Evolutionary conservation across 176 grass and related monocot species (phyloP), one percentile per base, ranked within the genome.

Genomic region (Alloteropsis semialata): DNA sequence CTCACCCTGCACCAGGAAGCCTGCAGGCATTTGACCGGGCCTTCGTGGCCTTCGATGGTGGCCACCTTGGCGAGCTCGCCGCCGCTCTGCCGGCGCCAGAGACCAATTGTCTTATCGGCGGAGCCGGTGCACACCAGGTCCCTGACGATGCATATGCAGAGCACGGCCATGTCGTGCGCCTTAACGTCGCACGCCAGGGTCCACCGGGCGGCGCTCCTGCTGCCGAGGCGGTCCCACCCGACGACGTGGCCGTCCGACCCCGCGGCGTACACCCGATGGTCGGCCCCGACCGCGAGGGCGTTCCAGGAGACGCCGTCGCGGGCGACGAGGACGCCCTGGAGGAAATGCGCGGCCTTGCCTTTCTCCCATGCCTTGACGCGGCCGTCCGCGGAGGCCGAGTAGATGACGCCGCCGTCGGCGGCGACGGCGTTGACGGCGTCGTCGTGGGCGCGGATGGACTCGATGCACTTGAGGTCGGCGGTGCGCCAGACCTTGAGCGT

Each of bases 391-490:
- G 93, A 95, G 0, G 93, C 93, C 0, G 96, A 95, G 76, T 88
- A 98, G 5, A 98, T 44, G 16, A 90, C 29, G 19, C 87, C 89
- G 13, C 54, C n/a, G 41, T 81, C 77, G 2, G 82, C 87, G 17
- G 69, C 84, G 16, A 98, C 72, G 51, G 84, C 75, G 51, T 96
- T 98, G 86, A 98, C 86, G 28, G 93, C 93, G 82, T 98, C 96
- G 46, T 98, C 93, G 77, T 98, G 96, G n/a, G 96, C 96, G 28
- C 82, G 83, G 17, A 98, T 88, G 34, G 96, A 98, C 81, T 98
- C 96, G 72, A 98, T 56, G 86, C 96, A 98, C 75, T 39, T 91
- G 38, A 95, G 87, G 82, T 98, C 91, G 6, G 96, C 83, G 72
- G 88, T 72, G 39, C 93, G 88, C 92, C 96, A 95, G 10, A 92